Evolutionary conservation across 2,329 filamentous ascomycete species (phyloP).

Genomic region (Escovopsis weberi): DNA sequence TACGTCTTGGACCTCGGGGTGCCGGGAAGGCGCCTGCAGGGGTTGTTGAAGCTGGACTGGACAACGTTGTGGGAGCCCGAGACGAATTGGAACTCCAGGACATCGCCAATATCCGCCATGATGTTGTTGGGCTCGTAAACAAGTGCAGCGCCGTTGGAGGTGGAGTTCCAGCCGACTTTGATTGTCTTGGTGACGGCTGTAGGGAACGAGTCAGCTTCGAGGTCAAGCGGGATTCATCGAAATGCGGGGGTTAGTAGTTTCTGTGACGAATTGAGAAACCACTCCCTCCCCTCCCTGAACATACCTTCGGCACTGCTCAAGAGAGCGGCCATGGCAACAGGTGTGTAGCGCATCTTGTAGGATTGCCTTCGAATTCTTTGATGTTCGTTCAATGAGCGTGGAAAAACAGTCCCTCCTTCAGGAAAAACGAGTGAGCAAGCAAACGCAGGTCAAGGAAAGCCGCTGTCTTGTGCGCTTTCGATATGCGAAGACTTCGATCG

Average conservation of each 20-base stretch:
- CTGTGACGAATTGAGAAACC: not conserved
- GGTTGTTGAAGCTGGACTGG: slow-evolving; percentile 59
- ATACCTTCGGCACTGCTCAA: slow-evolving; percentile 32
- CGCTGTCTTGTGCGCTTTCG: too few species aligned
- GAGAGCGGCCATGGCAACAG: slow-evolving; percentile 32
- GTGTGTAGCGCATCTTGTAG: slow-evolving; percentile 38
- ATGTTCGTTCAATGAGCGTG: slow-evolving; percentile 8
- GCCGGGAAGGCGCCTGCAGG: slow-evolving; percentile 47
- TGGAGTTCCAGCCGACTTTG: slow-evolving; percentile 39
- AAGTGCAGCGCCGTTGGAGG: slow-evolving; percentile 35
- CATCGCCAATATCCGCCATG: slow-evolving; percentile 44
- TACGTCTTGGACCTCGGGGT: slow-evolving; percentile 38
- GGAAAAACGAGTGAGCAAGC: slow-evolving; percentile 1
- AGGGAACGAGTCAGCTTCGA: not conserved
- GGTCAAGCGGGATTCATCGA: not conserved
- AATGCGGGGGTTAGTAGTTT: not conserved
- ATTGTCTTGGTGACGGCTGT: slow-evolving; percentile 42
- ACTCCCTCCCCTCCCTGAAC: slow-evolving; percentile 1
- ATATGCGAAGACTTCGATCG: too few species aligned
- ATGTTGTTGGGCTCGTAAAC: slow-evolving; percentile 54
- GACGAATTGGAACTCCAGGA: slow-evolving; percentile 54
- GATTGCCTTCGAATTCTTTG: not conserved
- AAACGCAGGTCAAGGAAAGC: too few species aligned
- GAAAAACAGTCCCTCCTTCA: slow-evolving; percentile 7
- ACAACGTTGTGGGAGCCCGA: slow-evolving; percentile 64